Base-by-base conservation (phyloP, 768 basidiomycete genomes). In the Amyloporia xantha region DNA sequence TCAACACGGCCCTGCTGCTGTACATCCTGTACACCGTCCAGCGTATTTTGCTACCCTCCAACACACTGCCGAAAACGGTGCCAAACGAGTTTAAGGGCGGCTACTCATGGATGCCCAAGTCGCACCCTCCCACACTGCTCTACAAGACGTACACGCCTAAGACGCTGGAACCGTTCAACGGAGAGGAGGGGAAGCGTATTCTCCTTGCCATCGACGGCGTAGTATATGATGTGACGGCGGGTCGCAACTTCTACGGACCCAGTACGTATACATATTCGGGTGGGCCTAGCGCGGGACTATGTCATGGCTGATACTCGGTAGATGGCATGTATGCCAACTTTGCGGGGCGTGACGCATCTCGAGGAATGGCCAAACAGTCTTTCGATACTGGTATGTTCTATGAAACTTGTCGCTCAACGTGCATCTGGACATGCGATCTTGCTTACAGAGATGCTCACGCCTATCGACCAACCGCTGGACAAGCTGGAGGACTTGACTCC, bases 321-420 rank as follows among this genome's bases (percentile, higher is more conserved):
- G 95, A 84, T 59, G 95, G 94, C 0, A 91, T 93, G 79, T 97
- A 97, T 62, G 93, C 91, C 25, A 95, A 94, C 67, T 98, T 99
- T 72, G 94, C 96, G 2, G 96, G 95, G 4, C 70, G 94, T 42
- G 95, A 99, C 68, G 95, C 95, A 1, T 94, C 91, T 13, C 73
- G 94, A 30, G 94, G 95, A 4, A 94, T 98, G 89, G 95, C 95
- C 5, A 96, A 94, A 68, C 94, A 97, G 68, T 95, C 92, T 2
- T 97, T 96, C 56, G 94, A 94, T 44, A 25, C 71, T n/a, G 91
- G 93, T 91, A 59, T 45, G 85, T 41, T 25, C 23, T 33, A 26
- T 42, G 17, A 23, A 13, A 6, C 44, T n/a, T 28, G 12, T 20
- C 13, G 44, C 11, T 46, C 19, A 2, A 17, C 10, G 21, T 21